Evolutionary conservation across 2,329 filamentous ascomycete species (phyloP), one percentile per base, ranked within the genome.

Genomic region (Lachnum nothofagi): DNA sequence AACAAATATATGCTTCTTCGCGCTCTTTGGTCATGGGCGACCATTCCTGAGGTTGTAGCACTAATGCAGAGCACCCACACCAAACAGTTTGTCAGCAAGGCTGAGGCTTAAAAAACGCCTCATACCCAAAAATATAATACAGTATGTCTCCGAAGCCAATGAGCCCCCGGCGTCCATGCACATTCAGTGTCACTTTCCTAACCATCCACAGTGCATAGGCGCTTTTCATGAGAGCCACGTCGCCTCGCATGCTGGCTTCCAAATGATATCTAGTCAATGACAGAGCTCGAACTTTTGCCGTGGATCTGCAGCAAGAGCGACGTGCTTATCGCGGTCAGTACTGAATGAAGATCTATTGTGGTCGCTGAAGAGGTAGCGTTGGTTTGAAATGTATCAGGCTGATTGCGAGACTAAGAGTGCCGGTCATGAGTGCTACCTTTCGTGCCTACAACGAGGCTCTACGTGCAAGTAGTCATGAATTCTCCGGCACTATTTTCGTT

Each of bases 111-210:
- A n/a, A 14, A 22, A 45, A 22, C 33, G 6, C 27, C 25, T n/a
- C 10, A 44, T 22, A 20, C 29, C 33, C 27, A 29, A 38, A 27
- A 25, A 35, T 34, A 24, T 35, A 16, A n/a, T n/a, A n/a, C n/a
- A n/a, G n/a, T n/a, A n/a, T n/a, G n/a, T 24, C 27, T 19, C 12
- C 17, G 12, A 45, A 45, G 31, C 43, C 43, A 45, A 38, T 45
- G 27, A 19, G 19, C 14, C 17, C 38, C 33, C 19, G n/a, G 3
- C 31, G 17, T 24, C 14, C 24, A 8, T 23, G 38, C 22, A 22
- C 20, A 16, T 10, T 17, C 20, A 25, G 14, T 33, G 17, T 25
- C 31, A 24, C 16, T 27, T 38, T 27, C 43, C 23, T n/a, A 14
- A 38, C 22, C 20, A 22, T n/a, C 24, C 22, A 14, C 23, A 12